Evolutionary conservation across 129 eudicot genomes (phyloP).

Genomic region (Escallonia rubra): DNA sequence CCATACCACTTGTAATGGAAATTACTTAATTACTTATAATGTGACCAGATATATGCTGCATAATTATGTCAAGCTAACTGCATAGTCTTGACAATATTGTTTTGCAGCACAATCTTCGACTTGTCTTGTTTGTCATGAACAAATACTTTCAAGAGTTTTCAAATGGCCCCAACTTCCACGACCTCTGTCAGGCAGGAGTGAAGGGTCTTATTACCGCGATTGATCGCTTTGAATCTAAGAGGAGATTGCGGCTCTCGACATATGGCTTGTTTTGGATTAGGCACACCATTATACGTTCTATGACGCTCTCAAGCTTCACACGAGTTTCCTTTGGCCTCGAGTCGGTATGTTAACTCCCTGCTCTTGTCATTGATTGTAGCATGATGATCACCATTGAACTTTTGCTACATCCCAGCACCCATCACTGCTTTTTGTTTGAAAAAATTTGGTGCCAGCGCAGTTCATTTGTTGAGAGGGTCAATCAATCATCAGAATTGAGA

Average conservation of each 20-base stretch:
- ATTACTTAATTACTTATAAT: too few species aligned
- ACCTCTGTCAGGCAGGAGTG: constrained; percentile 97
- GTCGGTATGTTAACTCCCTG: constrained; percentile 51
- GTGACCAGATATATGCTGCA: too few species aligned
- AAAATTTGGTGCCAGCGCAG: too few species aligned
- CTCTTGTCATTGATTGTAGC: not conserved
- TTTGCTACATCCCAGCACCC: not conserved
- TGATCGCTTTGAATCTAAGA: constrained; percentile 91
- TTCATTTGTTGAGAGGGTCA: too few species aligned
- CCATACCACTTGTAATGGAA: too few species aligned
- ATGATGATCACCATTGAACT: not conserved
- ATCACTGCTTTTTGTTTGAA: not conserved
- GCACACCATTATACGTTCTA: constrained; percentile 83
- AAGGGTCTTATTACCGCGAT: constrained; percentile 88
- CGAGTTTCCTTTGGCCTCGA: constrained; percentile 93
- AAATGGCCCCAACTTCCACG: constrained; percentile 73
- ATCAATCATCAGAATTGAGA: too few species aligned
- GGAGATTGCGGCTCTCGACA: constrained; percentile 75
- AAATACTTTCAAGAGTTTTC: constrained; percentile 87
- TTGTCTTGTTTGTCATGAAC: constrained; percentile 83
- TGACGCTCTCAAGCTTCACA: constrained; percentile 83
- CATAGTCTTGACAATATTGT: not conserved
- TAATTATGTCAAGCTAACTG: too few species aligned
- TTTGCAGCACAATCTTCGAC: constrained; percentile 97
- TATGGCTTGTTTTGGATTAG: constrained; percentile 93